A percentile compares a stretch with the other conserved stretches of the same genome.
These are phyloP conservation scores for Alternaria consortialis DNA, from an alignment of 2,329 filamentous ascomycete genomes.

Conservation along the genomic window DNA sequence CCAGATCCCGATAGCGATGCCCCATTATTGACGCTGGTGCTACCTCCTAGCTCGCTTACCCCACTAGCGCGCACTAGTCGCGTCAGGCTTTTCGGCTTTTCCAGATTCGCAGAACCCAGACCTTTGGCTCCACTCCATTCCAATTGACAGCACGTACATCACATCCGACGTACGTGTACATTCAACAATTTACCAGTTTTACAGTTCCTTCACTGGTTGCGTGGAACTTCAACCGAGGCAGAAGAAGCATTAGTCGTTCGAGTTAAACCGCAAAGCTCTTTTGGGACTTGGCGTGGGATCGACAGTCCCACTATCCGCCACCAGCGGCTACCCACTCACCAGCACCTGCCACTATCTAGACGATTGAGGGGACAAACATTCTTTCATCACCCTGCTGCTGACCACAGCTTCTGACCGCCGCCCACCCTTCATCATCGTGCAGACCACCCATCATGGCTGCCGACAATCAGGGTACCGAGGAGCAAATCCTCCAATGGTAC, in stretches of 20 bases:
- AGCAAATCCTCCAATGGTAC: constrained; percentile 47
- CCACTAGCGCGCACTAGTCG: constrained; percentile 33
- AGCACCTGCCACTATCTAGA: constrained; percentile 13
- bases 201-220: not conserved
- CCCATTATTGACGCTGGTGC: constrained; percentile 9
- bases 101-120: constrained; percentile 24
- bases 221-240: not conserved
- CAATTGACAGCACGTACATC: constrained; percentile 14
- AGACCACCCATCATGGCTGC: constrained; percentile 30
- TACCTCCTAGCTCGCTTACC: constrained; percentile 26
- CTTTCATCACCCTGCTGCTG: constrained; percentile 18
- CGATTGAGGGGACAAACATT: constrained; percentile 19
- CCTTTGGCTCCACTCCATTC: constrained; percentile 21
- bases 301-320: constrained; percentile 28
- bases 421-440: not conserved
- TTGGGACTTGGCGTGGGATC: constrained; percentile 22
- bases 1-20: not conserved
- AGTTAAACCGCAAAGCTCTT: constrained; percentile 17
- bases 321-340: constrained; percentile 23
- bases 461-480: constrained; percentile 26
- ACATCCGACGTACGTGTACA: constrained; percentile 14
- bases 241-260: not conserved
- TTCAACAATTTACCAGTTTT: constrained; percentile 1
- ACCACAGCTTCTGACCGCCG: constrained; percentile 13
- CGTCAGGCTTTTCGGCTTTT: constrained; percentile 24